A percentile compares a stretch with the other conserved stretches of the same genome.
Conservation (phyloP, 805 yeast genomes). For the Ascoidea asiatica region DNA sequence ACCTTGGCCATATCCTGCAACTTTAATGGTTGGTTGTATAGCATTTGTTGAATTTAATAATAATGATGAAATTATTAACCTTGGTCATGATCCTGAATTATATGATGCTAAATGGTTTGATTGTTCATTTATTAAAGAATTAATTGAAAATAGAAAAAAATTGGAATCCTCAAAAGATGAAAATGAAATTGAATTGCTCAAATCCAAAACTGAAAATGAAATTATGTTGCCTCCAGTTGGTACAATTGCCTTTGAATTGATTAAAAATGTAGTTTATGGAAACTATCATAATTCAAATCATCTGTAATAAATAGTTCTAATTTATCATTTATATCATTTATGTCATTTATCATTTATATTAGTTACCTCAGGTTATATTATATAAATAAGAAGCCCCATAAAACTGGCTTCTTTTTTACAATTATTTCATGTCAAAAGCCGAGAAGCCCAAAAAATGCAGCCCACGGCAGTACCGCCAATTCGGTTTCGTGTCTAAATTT, state of each 20-base stretch:
- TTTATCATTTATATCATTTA: too few species aligned
- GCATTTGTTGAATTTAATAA: conserved; percentile 64
- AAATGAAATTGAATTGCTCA: background rate
- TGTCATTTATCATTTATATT: too few species aligned
- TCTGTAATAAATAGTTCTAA: too few species aligned
- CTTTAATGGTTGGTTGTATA: conserved; percentile 84
- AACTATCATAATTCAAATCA: too few species aligned
- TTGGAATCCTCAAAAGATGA: background rate
- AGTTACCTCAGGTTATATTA: too few species aligned
- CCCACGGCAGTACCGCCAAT: too few species aligned
- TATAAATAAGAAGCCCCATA: too few species aligned
- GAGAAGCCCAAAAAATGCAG: too few species aligned
- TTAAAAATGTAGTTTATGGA: conserved; percentile 1
- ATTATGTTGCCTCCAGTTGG: conserved; percentile 2
- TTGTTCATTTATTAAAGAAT: conserved; percentile 30
- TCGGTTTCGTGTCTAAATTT: too few species aligned
- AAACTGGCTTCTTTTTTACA: too few species aligned
- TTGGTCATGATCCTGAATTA: conserved; percentile 80
- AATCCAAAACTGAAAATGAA: background rate
- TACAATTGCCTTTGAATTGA: conserved; percentile 5
- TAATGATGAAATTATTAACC: conserved; percentile 43
- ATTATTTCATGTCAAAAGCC: too few species aligned
- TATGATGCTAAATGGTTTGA: conserved; percentile 81
- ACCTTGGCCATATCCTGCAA: conserved; percentile 97
- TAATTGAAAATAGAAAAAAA: conserved; percentile 17